These are phyloP conservation scores for Podospora didyma DNA, from an alignment of 495 filamentous ascomycete genomes.

Conservation along the genomic window DNA sequence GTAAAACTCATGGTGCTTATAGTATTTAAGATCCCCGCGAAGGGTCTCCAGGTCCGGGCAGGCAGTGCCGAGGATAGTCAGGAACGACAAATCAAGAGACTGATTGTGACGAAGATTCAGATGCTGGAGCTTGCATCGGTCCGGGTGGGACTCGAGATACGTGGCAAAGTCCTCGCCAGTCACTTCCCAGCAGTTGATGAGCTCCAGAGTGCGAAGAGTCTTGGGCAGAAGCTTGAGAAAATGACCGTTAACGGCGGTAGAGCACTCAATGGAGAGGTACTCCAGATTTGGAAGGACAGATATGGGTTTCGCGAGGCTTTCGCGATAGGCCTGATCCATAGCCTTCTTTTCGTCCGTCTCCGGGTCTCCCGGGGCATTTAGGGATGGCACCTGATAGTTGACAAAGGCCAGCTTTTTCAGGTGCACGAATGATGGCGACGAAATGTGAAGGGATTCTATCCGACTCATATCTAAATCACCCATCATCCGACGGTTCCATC, in stretches of 20 bases:
- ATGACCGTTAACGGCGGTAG: constrained; percentile 55
- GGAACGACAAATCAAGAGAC: constrained; percentile 67
- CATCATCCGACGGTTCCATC: constrained; percentile 70
- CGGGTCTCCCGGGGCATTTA: constrained; percentile 7
- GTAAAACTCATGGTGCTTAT: constrained; percentile 45
- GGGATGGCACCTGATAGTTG: constrained; percentile 54
- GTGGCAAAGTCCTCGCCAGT: constrained; percentile 51
- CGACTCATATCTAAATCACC: constrained; percentile 44
- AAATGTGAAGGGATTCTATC: constrained; percentile 50
- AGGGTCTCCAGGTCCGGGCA: constrained; percentile 68
- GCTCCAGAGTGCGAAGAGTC: constrained; percentile 57
- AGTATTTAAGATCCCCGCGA: constrained; percentile 70
- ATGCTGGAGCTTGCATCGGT: constrained; percentile 57
- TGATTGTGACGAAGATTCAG: constrained; percentile 73
- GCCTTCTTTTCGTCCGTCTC: constrained; percentile 24
- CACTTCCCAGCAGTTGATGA: constrained; percentile 72
- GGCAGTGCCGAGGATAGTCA: constrained; percentile 52
- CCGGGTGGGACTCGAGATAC: constrained; percentile 59
- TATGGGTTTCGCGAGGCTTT: constrained; percentile 54
- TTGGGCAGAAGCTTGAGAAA: constrained; percentile 60
- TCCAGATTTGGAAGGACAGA: constrained; percentile 55
- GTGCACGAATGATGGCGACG: constrained; percentile 49
- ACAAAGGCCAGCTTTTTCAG: constrained; percentile 59
- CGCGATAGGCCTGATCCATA: constrained; percentile 33
- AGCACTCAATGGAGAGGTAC: constrained; percentile 64